Conservation (phyloP, 2,329 filamentous ascomycete species). For the Fusarium armeniacum region DNA sequence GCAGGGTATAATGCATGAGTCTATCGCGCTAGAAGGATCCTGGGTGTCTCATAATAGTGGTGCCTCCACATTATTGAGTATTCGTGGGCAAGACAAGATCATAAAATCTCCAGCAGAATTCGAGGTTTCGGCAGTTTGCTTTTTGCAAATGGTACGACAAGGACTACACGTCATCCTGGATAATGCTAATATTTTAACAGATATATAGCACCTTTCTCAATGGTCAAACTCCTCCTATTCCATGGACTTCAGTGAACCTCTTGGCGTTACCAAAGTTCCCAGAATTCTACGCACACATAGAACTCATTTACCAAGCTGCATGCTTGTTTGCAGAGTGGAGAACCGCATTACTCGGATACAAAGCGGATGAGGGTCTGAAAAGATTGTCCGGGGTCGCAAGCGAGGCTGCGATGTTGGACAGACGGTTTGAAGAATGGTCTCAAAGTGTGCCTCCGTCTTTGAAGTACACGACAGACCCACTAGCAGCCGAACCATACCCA, state of each 20-base stretch:
- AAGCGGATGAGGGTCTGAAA: not conserved
- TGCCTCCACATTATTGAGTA: not conserved
- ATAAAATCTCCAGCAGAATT: not conserved
- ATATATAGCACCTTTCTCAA: not conserved
- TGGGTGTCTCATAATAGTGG: not conserved
- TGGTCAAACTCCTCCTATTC: not conserved
- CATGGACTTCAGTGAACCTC: not conserved
- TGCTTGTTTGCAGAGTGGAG: conserved; percentile 1
- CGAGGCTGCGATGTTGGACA: not conserved
- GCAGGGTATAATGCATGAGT: not conserved
- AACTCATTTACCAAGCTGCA: not conserved
- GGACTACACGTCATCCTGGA: fast-evolving
- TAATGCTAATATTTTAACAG: not conserved
- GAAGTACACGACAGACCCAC: not conserved
- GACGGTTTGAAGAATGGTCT: not conserved
- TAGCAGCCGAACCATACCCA: not conserved
- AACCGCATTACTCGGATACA: not conserved
- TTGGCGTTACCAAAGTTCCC: not conserved
- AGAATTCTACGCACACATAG: not conserved
- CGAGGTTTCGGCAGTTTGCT: not conserved
- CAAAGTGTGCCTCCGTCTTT: not conserved
- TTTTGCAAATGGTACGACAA: not conserved
- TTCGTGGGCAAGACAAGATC: conserved; percentile 5
- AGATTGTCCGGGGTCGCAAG: not conserved
- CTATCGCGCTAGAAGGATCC: not conserved